Conservation (phyloP, 2,329 filamentous ascomycete genomes). For the Coleophoma crateriformis region DNA sequence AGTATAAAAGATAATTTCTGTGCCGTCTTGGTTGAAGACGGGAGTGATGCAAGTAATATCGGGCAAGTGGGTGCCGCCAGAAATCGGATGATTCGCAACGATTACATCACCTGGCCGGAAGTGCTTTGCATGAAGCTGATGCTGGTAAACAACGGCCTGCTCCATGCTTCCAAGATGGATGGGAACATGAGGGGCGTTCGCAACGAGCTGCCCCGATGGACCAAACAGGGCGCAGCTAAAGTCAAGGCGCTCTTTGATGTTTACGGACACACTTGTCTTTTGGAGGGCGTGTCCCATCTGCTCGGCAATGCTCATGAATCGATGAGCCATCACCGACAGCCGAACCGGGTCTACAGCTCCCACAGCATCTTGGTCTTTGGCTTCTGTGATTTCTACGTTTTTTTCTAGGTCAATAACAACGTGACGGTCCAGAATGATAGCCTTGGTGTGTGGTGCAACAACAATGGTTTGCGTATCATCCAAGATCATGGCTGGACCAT, state of each 20-base stretch:
- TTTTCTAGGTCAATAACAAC: constrained; percentile 64
- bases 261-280: constrained; percentile 72
- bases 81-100: constrained; percentile 56
- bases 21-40: constrained; percentile 56
- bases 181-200: constrained; percentile 72
- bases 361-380: constrained; percentile 36
- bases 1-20: constrained; percentile 72
- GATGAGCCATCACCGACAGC: constrained; percentile 70
- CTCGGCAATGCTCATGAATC: constrained; percentile 79
- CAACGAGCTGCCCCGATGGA: constrained; percentile 65
- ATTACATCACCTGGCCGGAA: constrained; percentile 73
- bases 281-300: constrained; percentile 74
- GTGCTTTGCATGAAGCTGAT: constrained; percentile 70
- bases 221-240: constrained; percentile 79
- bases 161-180: constrained; percentile 73
- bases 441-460: constrained; percentile 70
- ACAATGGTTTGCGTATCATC: constrained; percentile 89
- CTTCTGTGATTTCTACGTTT: background rate
- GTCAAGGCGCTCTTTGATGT: constrained; percentile 73
- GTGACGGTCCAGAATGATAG: constrained; percentile 68
- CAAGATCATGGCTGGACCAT: constrained; percentile 78
- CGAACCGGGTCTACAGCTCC: constrained; percentile 66
- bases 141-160: constrained; percentile 58
- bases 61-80: constrained; percentile 71
- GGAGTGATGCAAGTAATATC: constrained; percentile 78